Conservation (phyloP, 2,329 filamentous ascomycete genomes). For the Tolypocladium ovalisporum region DNA sequence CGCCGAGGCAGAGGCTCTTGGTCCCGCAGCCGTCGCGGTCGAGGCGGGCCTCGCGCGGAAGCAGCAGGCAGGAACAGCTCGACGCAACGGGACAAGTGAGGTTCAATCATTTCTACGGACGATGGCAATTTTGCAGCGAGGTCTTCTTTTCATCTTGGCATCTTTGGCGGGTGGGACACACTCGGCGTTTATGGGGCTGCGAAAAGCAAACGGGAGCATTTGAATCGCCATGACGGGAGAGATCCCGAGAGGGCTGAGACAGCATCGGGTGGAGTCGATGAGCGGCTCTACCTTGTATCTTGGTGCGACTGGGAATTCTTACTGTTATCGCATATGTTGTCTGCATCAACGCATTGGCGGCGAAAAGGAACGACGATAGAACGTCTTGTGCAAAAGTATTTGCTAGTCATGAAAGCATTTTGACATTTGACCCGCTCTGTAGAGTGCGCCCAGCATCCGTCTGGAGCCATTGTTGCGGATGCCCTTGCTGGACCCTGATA, state of each 20-base stretch:
- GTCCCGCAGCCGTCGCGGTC: conserved; percentile 15
- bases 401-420: not conserved
- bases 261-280: not conserved
- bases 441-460: not conserved
- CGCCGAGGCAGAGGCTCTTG: conserved; percentile 15
- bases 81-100: not conserved
- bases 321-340: not conserved
- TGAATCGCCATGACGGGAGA: not conserved
- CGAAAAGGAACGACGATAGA: not conserved
- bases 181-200: not conserved
- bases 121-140: not conserved
- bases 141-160: not conserved
- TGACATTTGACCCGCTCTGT: conserved; percentile 2
- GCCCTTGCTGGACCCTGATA: not conserved
- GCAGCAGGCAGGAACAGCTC: not conserved
- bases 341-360: not conserved
- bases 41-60: conserved; percentile 3
- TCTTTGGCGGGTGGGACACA: not conserved
- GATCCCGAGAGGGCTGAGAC: not conserved
- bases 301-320: not conserved
- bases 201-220: not conserved
- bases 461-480: not conserved
- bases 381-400: not conserved
- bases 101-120: not conserved
- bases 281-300: not conserved